Evolutionary conservation across 2,329 filamentous ascomycete genomes (phyloP), one percentile per base, ranked within the genome.

Genomic region (Neoscytalidium dimidiatum): DNA sequence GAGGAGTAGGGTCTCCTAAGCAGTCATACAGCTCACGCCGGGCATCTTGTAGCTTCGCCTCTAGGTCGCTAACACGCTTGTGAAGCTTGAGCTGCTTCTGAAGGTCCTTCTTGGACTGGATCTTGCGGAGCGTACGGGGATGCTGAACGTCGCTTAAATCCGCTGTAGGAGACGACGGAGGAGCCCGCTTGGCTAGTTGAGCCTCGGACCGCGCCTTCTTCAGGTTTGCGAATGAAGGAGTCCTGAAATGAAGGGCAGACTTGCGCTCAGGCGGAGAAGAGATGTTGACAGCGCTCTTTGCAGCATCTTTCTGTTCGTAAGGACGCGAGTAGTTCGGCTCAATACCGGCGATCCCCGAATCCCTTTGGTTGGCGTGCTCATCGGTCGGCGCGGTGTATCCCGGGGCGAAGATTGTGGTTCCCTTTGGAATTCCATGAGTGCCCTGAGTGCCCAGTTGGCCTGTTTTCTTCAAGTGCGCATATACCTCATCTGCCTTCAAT

Each of bases 31-130:
- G 79, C 72, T 89, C 83, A 56, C 80, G 80, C 35, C 85, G 80
- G 8, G 85, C 85, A 38, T 80, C 79, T 17, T 84, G 78, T 31
- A 89, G 80, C 71, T 88, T 87, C 13, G 78, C 73, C 69, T 89
- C 86, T 13, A 89, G 80, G 68, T 88, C 82, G 68, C 85, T 87
- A 31, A 89, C 86, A 61, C 85, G 82, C 75, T 86, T 87, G 44
- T 81, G 77, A 33, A 89, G 75, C 67, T 85, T 87, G 65, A 82
- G 79, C 69, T 88, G 84, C 69, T 82, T 84, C 57, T 83, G 78
- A 5, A 88, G 75, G 61, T 88, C 86, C 68, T 83, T 84, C 69
- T 83, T 84, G 2, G 84, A 86, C 2, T 81, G 80, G 26, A 83
- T 79, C 44, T 78, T 80, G 65, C 80, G 81, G 35, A 85, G 71